These are phyloP conservation scores for Martiniozyma asiatica DNA, from an alignment of 1,139 yeast species.

Conservation along the genomic window DNA sequence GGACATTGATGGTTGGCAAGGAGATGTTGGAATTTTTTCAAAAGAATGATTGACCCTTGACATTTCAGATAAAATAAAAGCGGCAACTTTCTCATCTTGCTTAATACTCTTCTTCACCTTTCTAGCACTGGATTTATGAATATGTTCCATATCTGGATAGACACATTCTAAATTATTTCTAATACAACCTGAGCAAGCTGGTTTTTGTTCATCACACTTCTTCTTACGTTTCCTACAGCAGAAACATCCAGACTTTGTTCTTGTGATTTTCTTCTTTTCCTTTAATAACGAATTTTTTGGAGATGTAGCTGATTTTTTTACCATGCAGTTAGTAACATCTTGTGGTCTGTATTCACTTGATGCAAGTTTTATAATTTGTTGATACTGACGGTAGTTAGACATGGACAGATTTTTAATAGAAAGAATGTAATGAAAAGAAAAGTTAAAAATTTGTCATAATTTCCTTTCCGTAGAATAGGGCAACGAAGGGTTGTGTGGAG, in stretches of 20 bases:
- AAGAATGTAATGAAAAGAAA: no score
- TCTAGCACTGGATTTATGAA: conserved; percentile 2
- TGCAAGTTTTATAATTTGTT: conserved; percentile 8
- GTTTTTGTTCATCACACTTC: conserved; percentile 41
- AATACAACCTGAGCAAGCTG: conserved; percentile 36
- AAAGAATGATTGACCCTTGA: conserved; percentile 2
- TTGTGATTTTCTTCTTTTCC: conserved; percentile 22
- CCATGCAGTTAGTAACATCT: not conserved
- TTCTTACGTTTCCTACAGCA: conserved; percentile 40
- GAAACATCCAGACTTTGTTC: conserved; percentile 28
- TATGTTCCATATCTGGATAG: conserved; percentile 27
- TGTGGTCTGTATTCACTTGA: no score
- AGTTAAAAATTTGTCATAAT: no score
- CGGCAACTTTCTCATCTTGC: conserved; percentile 5
- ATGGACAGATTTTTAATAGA: no score
- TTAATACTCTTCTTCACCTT: not conserved
- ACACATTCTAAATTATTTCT: conserved; percentile 32
- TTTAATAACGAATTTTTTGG: conserved; percentile 3
- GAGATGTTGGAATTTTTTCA: conserved; percentile 5
- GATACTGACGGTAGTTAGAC: conserved; percentile 23
- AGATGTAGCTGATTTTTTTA: not conserved
- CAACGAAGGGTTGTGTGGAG: no score
- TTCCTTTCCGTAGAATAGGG: no score
- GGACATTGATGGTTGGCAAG: conserved; percentile 8
- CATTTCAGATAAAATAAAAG: conserved; percentile 6